A percentile compares a stretch with the other conserved stretches of the same genome.
Evolutionary conservation across 495 filamentous ascomycete species (phyloP).

Genomic region (Thozetella sp.): DNA sequence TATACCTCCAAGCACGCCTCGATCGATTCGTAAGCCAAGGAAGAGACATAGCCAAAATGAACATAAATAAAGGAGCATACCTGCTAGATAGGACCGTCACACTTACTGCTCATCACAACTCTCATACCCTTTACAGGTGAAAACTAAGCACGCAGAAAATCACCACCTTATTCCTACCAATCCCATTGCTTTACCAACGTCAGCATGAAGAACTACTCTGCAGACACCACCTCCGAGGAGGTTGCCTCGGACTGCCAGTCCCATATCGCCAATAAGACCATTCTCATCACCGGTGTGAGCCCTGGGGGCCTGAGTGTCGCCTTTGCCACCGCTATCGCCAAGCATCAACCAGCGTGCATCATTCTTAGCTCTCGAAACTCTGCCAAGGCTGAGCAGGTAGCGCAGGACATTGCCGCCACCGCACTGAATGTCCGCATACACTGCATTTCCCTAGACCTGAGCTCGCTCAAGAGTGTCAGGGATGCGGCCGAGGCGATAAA

Average conservation of each 20-base stretch:
- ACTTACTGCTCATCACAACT: too few relatives aligned
- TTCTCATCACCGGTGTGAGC: conserved; percentile 47
- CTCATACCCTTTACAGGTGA: too few relatives aligned
- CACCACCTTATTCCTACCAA: too few relatives aligned
- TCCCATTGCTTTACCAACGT: too few relatives aligned
- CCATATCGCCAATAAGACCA: background rate
- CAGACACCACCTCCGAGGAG: background rate
- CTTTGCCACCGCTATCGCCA: conserved; percentile 37
- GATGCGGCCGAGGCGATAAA: conserved; percentile 45
- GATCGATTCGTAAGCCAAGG: too few relatives aligned
- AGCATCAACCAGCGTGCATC: conserved; percentile 33
- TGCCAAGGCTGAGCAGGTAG: conserved; percentile 14
- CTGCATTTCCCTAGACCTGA: conserved; percentile 45
- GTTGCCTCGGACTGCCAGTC: background rate
- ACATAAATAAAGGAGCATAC: too few relatives aligned
- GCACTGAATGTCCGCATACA: conserved; percentile 8
- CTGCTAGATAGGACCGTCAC: too few relatives aligned
- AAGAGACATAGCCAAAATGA: too few relatives aligned
- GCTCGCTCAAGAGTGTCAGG: conserved; percentile 42
- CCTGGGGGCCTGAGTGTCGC: conserved; percentile 38
- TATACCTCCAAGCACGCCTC: too few relatives aligned
- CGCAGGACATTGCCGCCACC: background rate
- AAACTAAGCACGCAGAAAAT: too few relatives aligned
- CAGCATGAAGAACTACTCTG: background rate
- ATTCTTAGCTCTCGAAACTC: conserved; percentile 40